phyloP scores from a whole-genome alignment of 331 rosid genomes.

The Malus hybrid region DNA sequence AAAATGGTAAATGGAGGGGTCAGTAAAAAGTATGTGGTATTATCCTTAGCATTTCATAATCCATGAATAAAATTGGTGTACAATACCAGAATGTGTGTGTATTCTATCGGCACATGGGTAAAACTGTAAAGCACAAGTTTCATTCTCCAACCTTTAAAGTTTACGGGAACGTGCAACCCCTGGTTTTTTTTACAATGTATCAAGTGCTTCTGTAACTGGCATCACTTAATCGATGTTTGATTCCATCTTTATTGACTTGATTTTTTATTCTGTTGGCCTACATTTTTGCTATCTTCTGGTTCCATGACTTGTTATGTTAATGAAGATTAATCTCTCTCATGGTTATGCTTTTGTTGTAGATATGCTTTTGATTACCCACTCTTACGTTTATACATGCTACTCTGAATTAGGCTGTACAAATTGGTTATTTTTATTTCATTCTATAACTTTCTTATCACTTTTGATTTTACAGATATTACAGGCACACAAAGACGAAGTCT shows the following conservation, averaged over 20 bases:
- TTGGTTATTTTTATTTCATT: background rate
- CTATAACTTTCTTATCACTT: background rate
- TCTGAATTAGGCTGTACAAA: background rate
- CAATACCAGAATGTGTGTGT: background rate
- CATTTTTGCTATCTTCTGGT: background rate
- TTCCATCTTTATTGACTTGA: background rate
- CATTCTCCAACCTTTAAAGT: background rate
- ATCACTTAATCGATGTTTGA: background rate
- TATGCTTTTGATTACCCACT: background rate
- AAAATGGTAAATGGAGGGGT: background rate
- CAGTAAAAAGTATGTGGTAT: background rate
- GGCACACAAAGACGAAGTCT: conserved; percentile 80
- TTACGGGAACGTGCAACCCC: background rate
- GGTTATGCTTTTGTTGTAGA: background rate
- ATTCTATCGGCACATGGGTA: background rate
- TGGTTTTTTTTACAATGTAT: background rate
- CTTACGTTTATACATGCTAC: background rate
- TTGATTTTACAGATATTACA: conserved; percentile 53
- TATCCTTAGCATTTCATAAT: background rate
- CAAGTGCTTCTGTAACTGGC: background rate
- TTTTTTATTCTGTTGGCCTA: background rate
- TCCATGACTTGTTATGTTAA: background rate
- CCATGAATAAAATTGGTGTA: background rate
- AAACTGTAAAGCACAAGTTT: background rate
- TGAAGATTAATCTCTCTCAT: background rate